phyloP scores from a whole-genome alignment of 306 rosid species.

The Cucumis sativus region DNA sequence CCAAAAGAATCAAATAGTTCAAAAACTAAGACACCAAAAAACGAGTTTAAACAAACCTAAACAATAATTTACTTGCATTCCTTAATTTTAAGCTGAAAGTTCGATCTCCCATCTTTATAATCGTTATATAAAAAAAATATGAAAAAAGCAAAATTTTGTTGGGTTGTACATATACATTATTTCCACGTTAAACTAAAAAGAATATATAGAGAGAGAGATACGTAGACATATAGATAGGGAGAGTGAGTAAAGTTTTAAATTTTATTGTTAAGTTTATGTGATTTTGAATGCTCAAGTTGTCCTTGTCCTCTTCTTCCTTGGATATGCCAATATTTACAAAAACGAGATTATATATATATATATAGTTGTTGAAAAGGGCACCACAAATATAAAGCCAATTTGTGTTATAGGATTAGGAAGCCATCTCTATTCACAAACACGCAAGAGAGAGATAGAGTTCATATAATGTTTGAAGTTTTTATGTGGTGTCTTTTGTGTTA shows the following conservation, averaged over 20 bases:
- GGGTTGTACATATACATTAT: background rate
- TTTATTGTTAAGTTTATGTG: background rate
- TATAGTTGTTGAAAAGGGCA: background rate
- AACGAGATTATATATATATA: background rate
- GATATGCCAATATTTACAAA: background rate
- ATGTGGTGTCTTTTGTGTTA: conserved; percentile 14
- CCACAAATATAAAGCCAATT: conserved; percentile 5
- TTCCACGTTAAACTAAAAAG: background rate
- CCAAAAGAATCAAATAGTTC: too few species aligned
- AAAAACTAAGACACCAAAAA: too few species aligned
- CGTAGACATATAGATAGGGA: background rate
- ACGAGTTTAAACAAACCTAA: too few species aligned
- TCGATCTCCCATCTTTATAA: too few species aligned
- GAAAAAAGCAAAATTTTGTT: background rate
- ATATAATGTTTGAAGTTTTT: background rate
- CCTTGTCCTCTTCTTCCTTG: background rate
- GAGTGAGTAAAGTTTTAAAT: background rate
- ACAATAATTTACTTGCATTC: too few species aligned
- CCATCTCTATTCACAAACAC: background rate
- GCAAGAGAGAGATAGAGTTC: background rate
- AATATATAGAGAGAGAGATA: too few species aligned
- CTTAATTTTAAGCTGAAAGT: too few species aligned
- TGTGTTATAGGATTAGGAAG: conserved; percentile 6
- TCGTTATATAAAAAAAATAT: background rate
- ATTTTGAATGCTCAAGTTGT: background rate